phyloP scores from a whole-genome alignment of 352 stramenopile genomes.

The Phytophthora ohioensis region DNA sequence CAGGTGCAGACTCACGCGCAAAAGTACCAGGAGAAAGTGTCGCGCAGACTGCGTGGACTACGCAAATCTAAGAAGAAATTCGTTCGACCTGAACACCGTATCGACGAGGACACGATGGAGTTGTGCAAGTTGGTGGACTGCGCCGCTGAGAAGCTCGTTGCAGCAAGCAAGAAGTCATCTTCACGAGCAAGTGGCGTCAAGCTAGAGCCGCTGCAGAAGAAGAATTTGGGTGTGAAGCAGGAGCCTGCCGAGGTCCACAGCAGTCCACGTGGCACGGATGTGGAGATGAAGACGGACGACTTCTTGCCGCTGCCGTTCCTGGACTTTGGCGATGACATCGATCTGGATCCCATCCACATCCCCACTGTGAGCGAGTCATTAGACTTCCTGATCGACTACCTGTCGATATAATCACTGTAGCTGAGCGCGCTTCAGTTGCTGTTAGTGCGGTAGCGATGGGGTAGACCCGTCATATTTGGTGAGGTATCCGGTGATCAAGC shows the following conservation, averaged over 20 bases:
- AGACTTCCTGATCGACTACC: constrained; percentile 73
- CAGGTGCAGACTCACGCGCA: constrained; percentile 85
- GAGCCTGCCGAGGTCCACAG: constrained; percentile 29
- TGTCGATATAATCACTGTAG: constrained; percentile 49
- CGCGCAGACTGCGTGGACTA: constrained; percentile 64
- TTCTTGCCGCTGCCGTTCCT: constrained; percentile 53
- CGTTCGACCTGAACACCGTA: constrained; percentile 62
- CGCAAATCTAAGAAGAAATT: constrained; percentile 81
- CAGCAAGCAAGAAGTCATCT: constrained; percentile 32
- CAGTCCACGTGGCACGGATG: constrained; percentile 39
- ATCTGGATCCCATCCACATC: constrained; percentile 55
- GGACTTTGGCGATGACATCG: constrained; percentile 58
- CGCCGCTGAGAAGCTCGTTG: constrained; percentile 54
- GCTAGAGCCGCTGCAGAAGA: constrained; percentile 41
- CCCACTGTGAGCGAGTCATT: constrained; percentile 71
- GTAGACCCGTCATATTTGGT: constrained; percentile 38
- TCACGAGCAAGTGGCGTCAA: constrained; percentile 25
- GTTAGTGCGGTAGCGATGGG: constrained; percentile 39
- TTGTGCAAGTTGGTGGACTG: constrained; percentile 65
- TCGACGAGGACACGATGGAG: constrained; percentile 70
- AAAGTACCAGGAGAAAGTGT: constrained; percentile 84
- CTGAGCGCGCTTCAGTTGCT: constrained; percentile 27
- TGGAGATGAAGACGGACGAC: constrained; percentile 50
- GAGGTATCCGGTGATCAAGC: constrained; percentile 37
- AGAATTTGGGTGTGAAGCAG: constrained; percentile 27